Conservation (phyloP, 2,329 filamentous ascomycete species). For the Fusarium burgessii region DNA sequence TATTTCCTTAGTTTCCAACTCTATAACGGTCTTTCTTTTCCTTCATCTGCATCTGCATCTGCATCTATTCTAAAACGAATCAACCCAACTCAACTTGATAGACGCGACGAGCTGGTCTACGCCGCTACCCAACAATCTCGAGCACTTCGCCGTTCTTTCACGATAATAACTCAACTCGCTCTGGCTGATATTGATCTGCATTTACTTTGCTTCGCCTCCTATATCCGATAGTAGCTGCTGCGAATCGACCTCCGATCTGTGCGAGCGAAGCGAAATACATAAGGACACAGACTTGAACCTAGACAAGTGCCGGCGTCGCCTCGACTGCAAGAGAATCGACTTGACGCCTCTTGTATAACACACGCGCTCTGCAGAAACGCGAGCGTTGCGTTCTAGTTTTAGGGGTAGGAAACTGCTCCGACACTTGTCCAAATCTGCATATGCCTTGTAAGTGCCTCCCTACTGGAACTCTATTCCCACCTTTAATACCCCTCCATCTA, state of each 20-base stretch:
- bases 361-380: constrained; percentile 48
- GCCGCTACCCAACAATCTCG: constrained; percentile 41
- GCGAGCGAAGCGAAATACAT: constrained; percentile 32
- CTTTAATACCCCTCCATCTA: constrained; percentile 22
- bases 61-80: constrained; percentile 19
- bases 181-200: constrained; percentile 9
- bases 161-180: constrained; percentile 18
- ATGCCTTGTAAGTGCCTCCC: constrained; percentile 52
- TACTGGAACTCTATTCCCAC: constrained; percentile 17
- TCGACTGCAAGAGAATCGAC: constrained; percentile 23
- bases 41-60: constrained; percentile 15
- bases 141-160: constrained; percentile 34
- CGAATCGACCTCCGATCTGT: constrained; percentile 24
- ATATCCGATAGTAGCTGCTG: constrained; percentile 20
- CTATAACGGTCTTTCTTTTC: constrained; percentile 38
- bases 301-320: constrained; percentile 39
- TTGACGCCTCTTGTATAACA: constrained; percentile 30
- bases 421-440: constrained; percentile 48
- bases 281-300: constrained; percentile 33
- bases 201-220: constrained; percentile 3
- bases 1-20: constrained; percentile 32
- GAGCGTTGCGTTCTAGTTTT: constrained; percentile 33
- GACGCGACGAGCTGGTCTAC: constrained; percentile 47
- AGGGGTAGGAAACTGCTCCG: constrained; percentile 51
- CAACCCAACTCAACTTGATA: constrained; percentile 29